Percentiles rank a stretch among this genome's conserved stretches.
Conservation (phyloP, 768 basidiomycete species). For the Trametes coccinea region DNA sequence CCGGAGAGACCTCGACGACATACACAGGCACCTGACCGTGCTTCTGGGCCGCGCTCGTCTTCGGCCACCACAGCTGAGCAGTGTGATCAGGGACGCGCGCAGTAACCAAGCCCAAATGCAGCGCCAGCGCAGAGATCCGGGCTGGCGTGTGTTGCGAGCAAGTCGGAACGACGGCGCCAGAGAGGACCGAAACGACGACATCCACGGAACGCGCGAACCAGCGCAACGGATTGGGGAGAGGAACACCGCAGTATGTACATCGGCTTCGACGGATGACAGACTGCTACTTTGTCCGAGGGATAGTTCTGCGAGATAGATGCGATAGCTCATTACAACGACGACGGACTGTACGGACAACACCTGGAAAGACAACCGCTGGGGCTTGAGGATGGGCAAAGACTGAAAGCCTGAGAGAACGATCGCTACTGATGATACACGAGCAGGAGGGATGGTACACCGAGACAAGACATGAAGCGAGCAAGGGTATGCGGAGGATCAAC, state of each 20-base stretch:
- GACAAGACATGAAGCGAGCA: not conserved
- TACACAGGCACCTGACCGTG: slow-evolving; percentile 11
- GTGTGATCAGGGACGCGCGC: slow-evolving; percentile 9
- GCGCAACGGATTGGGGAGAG: not conserved
- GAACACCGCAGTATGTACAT: slow-evolving; percentile 13
- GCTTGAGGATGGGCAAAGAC: not conserved
- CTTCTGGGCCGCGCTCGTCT: slow-evolving; percentile 6
- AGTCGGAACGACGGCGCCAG: slow-evolving; percentile 14
- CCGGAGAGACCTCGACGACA: slow-evolving; percentile 1
- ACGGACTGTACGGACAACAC: slow-evolving; percentile 10
- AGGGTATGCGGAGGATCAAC: slow-evolving; percentile 4
- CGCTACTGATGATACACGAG: slow-evolving; percentile 19
- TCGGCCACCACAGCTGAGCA: not conserved
- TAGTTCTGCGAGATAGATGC: slow-evolving; percentile 9
- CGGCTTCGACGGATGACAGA: slow-evolving; percentile 11
- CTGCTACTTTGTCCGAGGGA: slow-evolving; percentile 11
- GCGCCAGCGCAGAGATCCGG: not conserved
- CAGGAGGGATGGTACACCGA: slow-evolving; percentile 15
- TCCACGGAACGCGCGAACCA: not conserved
- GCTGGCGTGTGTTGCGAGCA: not conserved
- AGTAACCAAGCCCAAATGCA: not conserved
- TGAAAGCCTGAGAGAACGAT: slow-evolving; percentile 9
- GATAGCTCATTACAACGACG: slow-evolving; percentile 9
- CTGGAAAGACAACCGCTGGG: not conserved
- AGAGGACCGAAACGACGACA: not conserved